Evolutionary conservation across 805 yeast genomes (phyloP), one percentile per base, ranked within the genome.

Genomic region (Starmera dryadoides): DNA sequence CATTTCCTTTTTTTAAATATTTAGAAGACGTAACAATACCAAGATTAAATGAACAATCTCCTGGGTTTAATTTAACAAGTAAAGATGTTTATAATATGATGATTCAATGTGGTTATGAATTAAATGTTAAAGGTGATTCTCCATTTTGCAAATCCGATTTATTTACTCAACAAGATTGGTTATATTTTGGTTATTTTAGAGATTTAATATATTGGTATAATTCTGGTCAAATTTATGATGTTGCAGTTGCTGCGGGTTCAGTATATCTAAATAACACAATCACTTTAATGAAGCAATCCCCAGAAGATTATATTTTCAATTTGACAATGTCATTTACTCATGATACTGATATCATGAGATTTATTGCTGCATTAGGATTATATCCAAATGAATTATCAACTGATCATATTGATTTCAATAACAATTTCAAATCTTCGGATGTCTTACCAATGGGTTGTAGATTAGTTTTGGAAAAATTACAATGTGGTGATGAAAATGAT

Each of bases 311-410:
- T 48, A 69, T 64, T 42, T 75, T 58, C 53, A 70, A 73, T 40
- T 64, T 83, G 35, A 80, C 81, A 68, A 66, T 83, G 47, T 81
- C 78, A 47, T 81, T 85, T 64, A 69, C 86, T 14, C 95, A 86
- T 53, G 95, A 86, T 55, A 73, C 81, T 30, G 82, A 81, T 45
- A 59, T 85, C 32, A 65, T 77, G 45, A 64, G 79, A 32, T 78
- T 71, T 48, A 62, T 80, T 49, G 64, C 85, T 22, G 84, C 91
- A 2, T 59, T 84, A 35, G 88, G 86, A 7, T 55, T 84, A 21
- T 56, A 58, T 28, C 62, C 54, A 17, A 48, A 59, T 26, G 60
- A 60, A 39, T 57, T 79, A 45, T 68, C 75, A 6, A 50, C 62
- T 18, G 69, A 69, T 45, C 56, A 60, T 36, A 63, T 74, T 35